Conservation (phyloP, 306 rosid species). For the Lathyrus oleraceus region DNA sequence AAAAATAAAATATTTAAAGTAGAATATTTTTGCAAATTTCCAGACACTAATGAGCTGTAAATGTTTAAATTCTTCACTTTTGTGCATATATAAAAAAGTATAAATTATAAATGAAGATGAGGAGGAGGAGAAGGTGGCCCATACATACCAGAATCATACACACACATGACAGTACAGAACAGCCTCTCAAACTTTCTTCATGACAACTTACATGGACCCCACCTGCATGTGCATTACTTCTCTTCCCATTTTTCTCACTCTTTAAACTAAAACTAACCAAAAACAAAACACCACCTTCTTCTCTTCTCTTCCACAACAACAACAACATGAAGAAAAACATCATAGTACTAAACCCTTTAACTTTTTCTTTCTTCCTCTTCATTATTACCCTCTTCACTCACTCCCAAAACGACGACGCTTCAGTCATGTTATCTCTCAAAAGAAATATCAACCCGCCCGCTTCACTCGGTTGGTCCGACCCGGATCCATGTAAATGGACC, state of each 20-base stretch:
- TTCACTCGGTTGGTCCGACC: slow-evolving; percentile 65
- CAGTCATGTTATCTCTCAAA: slow-evolving; percentile 62
- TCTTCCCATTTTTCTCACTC: not conserved
- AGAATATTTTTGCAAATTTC: not conserved
- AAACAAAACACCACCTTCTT: not conserved
- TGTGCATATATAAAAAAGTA: no score
- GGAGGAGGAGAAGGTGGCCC: slow-evolving; percentile 9
- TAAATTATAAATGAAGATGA: not conserved
- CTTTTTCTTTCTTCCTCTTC: slow-evolving; percentile 35
- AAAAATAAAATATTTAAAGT: not conserved
- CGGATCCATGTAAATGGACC: slow-evolving; percentile 60
- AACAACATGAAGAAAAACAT: slow-evolving; percentile 18
- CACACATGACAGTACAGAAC: slow-evolving; percentile 25
- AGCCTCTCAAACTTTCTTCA: slow-evolving; percentile 21
- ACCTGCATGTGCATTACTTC: slow-evolving; percentile 46
- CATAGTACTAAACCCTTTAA: slow-evolving; percentile 3
- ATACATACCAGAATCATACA: slow-evolving; percentile 7
- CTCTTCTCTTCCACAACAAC: not conserved
- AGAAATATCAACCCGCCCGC: slow-evolving; percentile 46
- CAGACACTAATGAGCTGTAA: not conserved
- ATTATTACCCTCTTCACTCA: not conserved
- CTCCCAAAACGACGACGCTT: slow-evolving; percentile 57
- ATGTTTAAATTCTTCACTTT: not conserved
- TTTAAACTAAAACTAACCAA: slow-evolving; percentile 1
- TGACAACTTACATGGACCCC: slow-evolving; percentile 43